These are phyloP conservation scores for Capsicum chinense DNA, from an alignment of 257 asterid genomes.

Conservation along the genomic window DNA sequence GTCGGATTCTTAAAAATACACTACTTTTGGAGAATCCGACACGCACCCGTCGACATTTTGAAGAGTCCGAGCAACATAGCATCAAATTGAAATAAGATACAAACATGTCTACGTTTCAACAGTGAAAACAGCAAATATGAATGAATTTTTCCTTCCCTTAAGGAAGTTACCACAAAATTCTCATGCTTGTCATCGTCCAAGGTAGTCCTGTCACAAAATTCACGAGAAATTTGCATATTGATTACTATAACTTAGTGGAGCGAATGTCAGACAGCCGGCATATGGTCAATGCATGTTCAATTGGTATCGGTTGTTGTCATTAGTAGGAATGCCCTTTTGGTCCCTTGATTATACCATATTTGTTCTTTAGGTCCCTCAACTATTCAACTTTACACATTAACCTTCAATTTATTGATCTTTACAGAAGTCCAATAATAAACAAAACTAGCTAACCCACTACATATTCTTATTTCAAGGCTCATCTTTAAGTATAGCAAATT, in stretches of 20 bases:
- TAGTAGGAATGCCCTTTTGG: background rate
- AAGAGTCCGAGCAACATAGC: too few species aligned
- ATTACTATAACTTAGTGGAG: background rate
- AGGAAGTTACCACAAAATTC: slow-evolving; percentile 12
- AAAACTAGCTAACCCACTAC: background rate
- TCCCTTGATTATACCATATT: background rate
- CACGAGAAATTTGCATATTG: background rate
- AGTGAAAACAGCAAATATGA: slow-evolving; percentile 5
- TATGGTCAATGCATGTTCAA: slow-evolving; percentile 10
- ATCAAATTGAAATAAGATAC: background rate
- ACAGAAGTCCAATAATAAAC: slow-evolving; percentile 17
- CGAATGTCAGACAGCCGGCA: background rate
- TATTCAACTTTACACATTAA: slow-evolving; percentile 12
- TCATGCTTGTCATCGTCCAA: background rate
- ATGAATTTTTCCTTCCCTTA: background rate
- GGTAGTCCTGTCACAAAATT: background rate
- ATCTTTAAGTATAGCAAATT: background rate
- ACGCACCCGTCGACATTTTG: too few species aligned
- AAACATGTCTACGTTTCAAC: background rate
- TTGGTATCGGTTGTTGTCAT: background rate
- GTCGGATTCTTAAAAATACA: too few species aligned
- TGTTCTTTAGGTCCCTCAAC: background rate
- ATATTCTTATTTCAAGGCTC: slow-evolving; percentile 14
- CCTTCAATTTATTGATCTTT: background rate
- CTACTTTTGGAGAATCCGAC: too few species aligned